Evolutionary conservation across 1,284 basidiomycete genomes (phyloP), one percentile per base, ranked within the genome.

Genomic region (Trametes polyzona): DNA sequence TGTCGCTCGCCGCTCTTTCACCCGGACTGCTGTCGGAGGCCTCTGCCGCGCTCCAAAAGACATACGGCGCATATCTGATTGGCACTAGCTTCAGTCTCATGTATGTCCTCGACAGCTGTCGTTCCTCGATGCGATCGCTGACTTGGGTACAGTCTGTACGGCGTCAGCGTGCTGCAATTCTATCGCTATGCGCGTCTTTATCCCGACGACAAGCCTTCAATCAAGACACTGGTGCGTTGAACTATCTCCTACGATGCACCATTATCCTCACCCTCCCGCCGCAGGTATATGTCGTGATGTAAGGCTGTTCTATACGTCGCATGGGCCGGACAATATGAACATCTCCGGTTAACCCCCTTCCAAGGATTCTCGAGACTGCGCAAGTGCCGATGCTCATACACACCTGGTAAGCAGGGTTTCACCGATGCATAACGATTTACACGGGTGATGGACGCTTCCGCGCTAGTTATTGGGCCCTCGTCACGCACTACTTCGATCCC

Each of bases 181-280:
- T 57, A 57, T 23, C 36, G 52, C 16, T 61, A 61, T 43, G 35
- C 37, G 9, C 59, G 55, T 16, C 40, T 56, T n/a, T 57, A 57
- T 27, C 55, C 52, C 3, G 29, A 24, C 19, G 59, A 61, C 24
- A 37, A 36, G 8, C 10, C 36, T 0, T 52, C 52, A 21, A 57
- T 61, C 23, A 40, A 43, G 23, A 30, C 41, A 14, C 21, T 57
- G 32, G 59, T 61, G 17, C 36, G 36, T 39, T 4, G 2, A n/a
- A 9, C 36, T 4, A 29, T 12, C 16, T 27, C 24, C 1, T 9
- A 21, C 17, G 5, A 12, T 3, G 16, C 5, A 17, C 10, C 16
- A 14, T n/a, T n/a, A n/a, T 37, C 26, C 26, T 36, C 11, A n/a
- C 26, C 1, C n/a, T n/a, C n/a, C n/a, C 23, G 8, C 23, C 16